phyloP scores from a whole-genome alignment of 2,329 filamentous ascomycete genomes.

The Geosmithia morbida region DNA sequence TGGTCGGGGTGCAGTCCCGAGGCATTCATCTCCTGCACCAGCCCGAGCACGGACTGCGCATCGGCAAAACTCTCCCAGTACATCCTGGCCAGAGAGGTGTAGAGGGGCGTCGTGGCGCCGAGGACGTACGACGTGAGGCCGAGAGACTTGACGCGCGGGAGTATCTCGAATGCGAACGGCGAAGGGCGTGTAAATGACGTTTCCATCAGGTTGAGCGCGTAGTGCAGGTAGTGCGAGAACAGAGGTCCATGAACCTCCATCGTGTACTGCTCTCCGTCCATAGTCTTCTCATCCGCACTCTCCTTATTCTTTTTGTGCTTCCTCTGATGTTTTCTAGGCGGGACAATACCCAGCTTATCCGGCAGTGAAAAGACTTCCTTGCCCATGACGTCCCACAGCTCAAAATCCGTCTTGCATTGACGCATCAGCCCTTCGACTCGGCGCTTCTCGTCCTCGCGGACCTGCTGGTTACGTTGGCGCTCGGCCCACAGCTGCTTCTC shows the following conservation, averaged over 20 bases:
- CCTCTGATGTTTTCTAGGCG: slow-evolving; percentile 2
- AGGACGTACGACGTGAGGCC: slow-evolving; percentile 59
- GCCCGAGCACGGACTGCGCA: slow-evolving; percentile 33
- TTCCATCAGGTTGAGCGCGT: slow-evolving; percentile 42
- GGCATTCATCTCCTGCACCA: slow-evolving; percentile 52
- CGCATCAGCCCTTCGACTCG: slow-evolving; percentile 41
- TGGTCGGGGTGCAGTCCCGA: slow-evolving; percentile 44
- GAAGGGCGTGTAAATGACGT: slow-evolving; percentile 43
- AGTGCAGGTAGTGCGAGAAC: slow-evolving; percentile 46
- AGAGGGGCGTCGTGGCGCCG: slow-evolving; percentile 55
- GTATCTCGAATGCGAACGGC: slow-evolving; percentile 40
- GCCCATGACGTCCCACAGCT: slow-evolving; percentile 54
- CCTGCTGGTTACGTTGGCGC: slow-evolving; percentile 16
- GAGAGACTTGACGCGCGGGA: slow-evolving; percentile 53
- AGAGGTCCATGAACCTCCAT: slow-evolving; percentile 48
- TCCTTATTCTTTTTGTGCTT: slow-evolving; percentile 2
- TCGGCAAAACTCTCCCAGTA: slow-evolving; percentile 49
- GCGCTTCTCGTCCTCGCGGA: slow-evolving; percentile 28
- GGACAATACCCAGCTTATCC: slow-evolving; percentile 34
- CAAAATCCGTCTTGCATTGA: slow-evolving; percentile 41
- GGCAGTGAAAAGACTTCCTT: slow-evolving; percentile 51
- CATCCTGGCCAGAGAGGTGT: slow-evolving; percentile 49
- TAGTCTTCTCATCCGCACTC: not conserved
- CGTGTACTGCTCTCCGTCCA: slow-evolving; percentile 13
- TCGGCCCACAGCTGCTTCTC: slow-evolving; percentile 19